Percentiles rank a stretch among this genome's conserved stretches.
Conservation (phyloP, 1,284 basidiomycete species). For the Cutaneotrichosporon dermatis region DNA sequence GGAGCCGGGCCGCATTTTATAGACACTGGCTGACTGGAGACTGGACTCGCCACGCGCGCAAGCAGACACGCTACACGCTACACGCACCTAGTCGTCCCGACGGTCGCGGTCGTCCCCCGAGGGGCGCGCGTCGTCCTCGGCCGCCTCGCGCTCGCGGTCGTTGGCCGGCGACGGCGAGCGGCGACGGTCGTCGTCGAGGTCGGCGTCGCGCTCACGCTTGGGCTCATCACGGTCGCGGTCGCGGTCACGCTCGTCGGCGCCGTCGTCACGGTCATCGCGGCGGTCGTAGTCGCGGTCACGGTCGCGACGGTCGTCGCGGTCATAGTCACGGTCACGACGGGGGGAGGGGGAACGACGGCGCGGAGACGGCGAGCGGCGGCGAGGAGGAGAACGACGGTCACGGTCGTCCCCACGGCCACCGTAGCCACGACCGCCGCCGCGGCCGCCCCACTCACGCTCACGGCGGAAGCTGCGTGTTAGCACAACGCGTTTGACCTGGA, state of each 20-base stretch:
- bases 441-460: slow-evolving; percentile 45
- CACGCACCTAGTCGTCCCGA: slow-evolving; percentile 18
- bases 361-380: slow-evolving; percentile 10
- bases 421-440: slow-evolving; percentile 7
- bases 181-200: slow-evolving; percentile 27
- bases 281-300: slow-evolving; percentile 29
- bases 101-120: slow-evolving; percentile 17
- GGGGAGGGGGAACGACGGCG: slow-evolving; percentile 28
- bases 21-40: neutral
- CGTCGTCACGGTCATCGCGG: slow-evolving; percentile 14
- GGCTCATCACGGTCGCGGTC: slow-evolving; percentile 3
- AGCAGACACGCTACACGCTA: neutral
- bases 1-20: neutral
- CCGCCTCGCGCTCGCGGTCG: neutral
- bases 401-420: slow-evolving; percentile 14
- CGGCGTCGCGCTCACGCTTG: slow-evolving; percentile 14
- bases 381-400: slow-evolving; percentile 12
- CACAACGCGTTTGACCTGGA: too few species aligned
- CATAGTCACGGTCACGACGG: slow-evolving; percentile 30
- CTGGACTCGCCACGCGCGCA: neutral
- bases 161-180: slow-evolving; percentile 10
- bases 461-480: slow-evolving; percentile 29
- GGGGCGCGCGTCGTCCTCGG: slow-evolving; percentile 6
- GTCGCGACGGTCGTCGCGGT: slow-evolving; percentile 26
- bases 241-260: slow-evolving; percentile 5